phyloP scores from a whole-genome alignment of 169 alveolate species.

The Theileria parva region DNA sequence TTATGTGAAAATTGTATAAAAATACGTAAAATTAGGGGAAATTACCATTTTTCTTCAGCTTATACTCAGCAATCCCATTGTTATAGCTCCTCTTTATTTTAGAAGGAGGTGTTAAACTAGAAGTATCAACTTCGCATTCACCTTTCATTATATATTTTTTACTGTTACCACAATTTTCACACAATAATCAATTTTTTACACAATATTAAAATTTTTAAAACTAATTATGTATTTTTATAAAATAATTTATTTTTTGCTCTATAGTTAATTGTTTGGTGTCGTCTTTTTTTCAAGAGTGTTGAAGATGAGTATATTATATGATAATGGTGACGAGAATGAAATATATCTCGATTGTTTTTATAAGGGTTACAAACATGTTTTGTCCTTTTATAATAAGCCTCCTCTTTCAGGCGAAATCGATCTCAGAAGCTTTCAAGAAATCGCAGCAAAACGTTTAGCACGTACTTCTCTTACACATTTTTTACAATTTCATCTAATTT shows the following conservation, averaged over 20 bases:
- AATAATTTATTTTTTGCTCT: no score
- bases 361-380: conserved; percentile 65
- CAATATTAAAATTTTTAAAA: background rate
- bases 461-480: conserved; percentile 14
- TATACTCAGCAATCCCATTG: background rate
- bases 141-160: conserved; percentile 4
- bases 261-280: background rate
- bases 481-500: background rate
- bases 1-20: background rate
- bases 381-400: conserved; percentile 69
- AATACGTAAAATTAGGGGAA: background rate
- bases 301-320: conserved; percentile 16
- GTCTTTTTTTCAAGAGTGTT: background rate
- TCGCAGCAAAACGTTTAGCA: conserved; percentile 79
- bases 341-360: conserved; percentile 57
- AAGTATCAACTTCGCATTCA: background rate
- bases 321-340: conserved; percentile 8
- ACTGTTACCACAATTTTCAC: background rate
- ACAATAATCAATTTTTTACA: background rate
- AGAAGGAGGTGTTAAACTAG: background rate
- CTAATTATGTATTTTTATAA: no score
- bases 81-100: background rate
- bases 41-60: conserved; percentile 1
- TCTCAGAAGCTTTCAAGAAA: conserved; percentile 77
- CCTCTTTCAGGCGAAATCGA: conserved; percentile 74